A percentile compares a stretch with the other conserved stretches of the same genome.
These are phyloP conservation scores for Turritis glabra DNA, from an alignment of 345 rosid species.

Conservation along the genomic window DNA sequence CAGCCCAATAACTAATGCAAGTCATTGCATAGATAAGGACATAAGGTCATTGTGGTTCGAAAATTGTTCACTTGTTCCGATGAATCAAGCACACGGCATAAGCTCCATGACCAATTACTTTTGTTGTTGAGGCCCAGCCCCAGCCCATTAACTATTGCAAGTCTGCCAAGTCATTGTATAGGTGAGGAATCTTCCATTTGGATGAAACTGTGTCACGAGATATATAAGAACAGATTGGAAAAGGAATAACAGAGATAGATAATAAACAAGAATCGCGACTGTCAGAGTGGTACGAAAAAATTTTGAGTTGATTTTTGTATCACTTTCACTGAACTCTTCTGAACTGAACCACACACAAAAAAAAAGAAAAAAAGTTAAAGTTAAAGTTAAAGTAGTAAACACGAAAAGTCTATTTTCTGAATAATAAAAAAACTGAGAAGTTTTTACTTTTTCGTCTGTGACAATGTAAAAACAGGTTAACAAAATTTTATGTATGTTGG, in stretches of 20 bases:
- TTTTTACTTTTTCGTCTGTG: neutral
- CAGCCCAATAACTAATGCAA: constrained; percentile 3
- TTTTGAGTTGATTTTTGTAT: neutral
- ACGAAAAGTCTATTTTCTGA: neutral
- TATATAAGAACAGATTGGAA: neutral
- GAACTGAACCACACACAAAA: neutral
- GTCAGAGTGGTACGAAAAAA: neutral
- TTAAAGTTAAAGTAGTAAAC: neutral
- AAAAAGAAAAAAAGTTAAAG: neutral
- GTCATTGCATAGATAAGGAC: constrained; percentile 1
- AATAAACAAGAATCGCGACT: neutral
- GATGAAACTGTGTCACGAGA: neutral
- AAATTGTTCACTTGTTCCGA: too few relatives aligned
- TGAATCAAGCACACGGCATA: too few relatives aligned
- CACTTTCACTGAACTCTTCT: neutral
- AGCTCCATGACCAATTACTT: neutral
- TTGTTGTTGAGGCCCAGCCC: neutral
- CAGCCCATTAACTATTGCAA: constrained; percentile 5
- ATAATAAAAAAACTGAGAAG: neutral
- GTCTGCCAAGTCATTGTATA: neutral
- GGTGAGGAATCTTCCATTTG: constrained; percentile 1
- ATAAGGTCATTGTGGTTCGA: too few relatives aligned
- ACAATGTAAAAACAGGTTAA: too few relatives aligned
- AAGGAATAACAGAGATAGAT: neutral
- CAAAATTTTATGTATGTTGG: neutral